Evolutionary conservation across 2,329 filamentous ascomycete genomes (phyloP).

Genomic region (Pyricularia sp.): DNA sequence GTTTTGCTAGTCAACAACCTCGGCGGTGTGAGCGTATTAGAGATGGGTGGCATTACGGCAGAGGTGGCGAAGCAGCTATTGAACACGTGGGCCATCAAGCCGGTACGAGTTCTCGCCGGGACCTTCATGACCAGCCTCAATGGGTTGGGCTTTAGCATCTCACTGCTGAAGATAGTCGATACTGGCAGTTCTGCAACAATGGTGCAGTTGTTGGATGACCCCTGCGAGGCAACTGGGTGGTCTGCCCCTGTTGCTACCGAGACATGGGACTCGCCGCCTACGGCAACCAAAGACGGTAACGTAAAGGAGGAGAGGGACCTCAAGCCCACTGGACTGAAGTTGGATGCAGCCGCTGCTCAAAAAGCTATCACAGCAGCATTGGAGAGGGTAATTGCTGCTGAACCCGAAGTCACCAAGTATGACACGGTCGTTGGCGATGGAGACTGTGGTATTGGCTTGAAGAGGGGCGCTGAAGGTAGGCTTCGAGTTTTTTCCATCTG

Average conservation of each 20-base stretch:
- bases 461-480: slow-evolving; percentile 68
- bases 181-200: slow-evolving; percentile 46
- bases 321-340: slow-evolving; percentile 34
- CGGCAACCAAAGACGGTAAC: slow-evolving; percentile 29
- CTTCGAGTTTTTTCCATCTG: background rate
- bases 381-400: slow-evolving; percentile 48
- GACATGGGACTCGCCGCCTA: slow-evolving; percentile 49
- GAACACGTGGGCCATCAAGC: slow-evolving; percentile 42
- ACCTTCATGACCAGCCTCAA: slow-evolving; percentile 73
- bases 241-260: slow-evolving; percentile 45
- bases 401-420: slow-evolving; percentile 59
- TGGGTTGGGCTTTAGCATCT: slow-evolving; percentile 62
- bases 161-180: slow-evolving; percentile 50
- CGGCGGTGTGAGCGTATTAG: slow-evolving; percentile 61
- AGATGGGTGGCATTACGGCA: slow-evolving; percentile 57
- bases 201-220: slow-evolving; percentile 57
- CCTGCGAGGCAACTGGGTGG: slow-evolving; percentile 60
- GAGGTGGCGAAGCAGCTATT: slow-evolving; percentile 54
- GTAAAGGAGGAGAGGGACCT: slow-evolving; percentile 17
- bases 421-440: slow-evolving; percentile 82
- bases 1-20: slow-evolving; percentile 66
- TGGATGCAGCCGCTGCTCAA: slow-evolving; percentile 37
- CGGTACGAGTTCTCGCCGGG: slow-evolving; percentile 52
- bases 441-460: slow-evolving; percentile 77
- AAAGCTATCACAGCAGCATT: slow-evolving; percentile 43